Percentiles rank a stretch among this genome's conserved stretches.
These are phyloP conservation scores for Alternaria incomplexa DNA, from an alignment of 2,329 filamentous ascomycete species.

Conservation along the genomic window DNA sequence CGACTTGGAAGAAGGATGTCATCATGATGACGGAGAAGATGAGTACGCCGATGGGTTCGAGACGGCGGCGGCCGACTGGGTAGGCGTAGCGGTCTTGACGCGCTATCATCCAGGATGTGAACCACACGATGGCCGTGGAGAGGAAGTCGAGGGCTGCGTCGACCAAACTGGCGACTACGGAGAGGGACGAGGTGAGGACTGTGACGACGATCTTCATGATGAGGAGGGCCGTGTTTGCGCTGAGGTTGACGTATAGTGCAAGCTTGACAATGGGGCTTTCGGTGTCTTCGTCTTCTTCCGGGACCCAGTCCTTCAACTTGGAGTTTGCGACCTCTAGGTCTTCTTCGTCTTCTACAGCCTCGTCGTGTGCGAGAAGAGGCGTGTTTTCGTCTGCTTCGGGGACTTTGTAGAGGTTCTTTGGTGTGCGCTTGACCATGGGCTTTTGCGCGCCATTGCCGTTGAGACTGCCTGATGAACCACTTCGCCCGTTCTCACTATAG, in stretches of 20 bases:
- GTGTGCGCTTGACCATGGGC: slow-evolving; percentile 61
- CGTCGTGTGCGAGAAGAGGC: slow-evolving; percentile 59
- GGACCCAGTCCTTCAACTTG: slow-evolving; percentile 72
- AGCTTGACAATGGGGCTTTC: slow-evolving; percentile 78
- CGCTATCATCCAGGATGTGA: slow-evolving; percentile 75
- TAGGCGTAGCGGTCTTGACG: slow-evolving; percentile 77
- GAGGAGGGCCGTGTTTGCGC: slow-evolving; percentile 77
- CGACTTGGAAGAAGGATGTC: slow-evolving; percentile 81
- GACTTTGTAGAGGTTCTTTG: slow-evolving; percentile 82
- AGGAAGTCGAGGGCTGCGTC: slow-evolving; percentile 82
- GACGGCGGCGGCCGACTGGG: slow-evolving; percentile 75
- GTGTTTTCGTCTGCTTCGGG: slow-evolving; percentile 68
- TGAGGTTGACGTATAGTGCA: slow-evolving; percentile 85
- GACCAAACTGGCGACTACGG: slow-evolving; percentile 78
- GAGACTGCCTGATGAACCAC: slow-evolving; percentile 9
- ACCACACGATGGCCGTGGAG: slow-evolving; percentile 81
- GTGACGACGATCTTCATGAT: slow-evolving; percentile 79
- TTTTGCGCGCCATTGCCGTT: slow-evolving; percentile 38
- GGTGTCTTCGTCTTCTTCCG: slow-evolving; percentile 74
- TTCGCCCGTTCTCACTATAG: slow-evolving; percentile 18
- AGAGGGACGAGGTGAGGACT: slow-evolving; percentile 78
- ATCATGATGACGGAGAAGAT: slow-evolving; percentile 87
- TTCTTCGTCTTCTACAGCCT: slow-evolving; percentile 46
- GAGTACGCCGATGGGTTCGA: slow-evolving; percentile 81
- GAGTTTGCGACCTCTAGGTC: slow-evolving; percentile 52